A percentile compares a stretch with the other conserved stretches of the same genome.
Conservation (phyloP, 2,329 filamentous ascomycete species). For the Trematosphaeria pertusa region DNA sequence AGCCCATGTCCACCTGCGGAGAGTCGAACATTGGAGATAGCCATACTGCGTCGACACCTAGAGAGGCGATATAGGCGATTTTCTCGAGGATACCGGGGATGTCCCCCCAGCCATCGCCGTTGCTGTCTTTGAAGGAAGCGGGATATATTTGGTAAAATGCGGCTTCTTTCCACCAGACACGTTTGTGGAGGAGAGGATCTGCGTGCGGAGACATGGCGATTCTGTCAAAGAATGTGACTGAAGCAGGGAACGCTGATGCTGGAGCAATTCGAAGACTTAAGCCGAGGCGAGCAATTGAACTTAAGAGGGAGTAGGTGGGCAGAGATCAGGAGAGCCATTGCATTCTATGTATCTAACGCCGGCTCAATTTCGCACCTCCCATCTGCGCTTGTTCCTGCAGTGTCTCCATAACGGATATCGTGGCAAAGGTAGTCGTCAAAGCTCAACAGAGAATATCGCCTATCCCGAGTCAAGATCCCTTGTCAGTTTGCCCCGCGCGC, state of each 20-base stretch:
- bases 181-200: slow-evolving; percentile 29
- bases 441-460: too few relatives aligned
- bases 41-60: slow-evolving; percentile 73
- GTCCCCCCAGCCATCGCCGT: slow-evolving; percentile 67
- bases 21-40: slow-evolving; percentile 70
- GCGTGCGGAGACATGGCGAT: slow-evolving; percentile 33
- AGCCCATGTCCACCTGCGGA: slow-evolving; percentile 73
- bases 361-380: slow-evolving; percentile 3
- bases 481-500: too few relatives aligned
- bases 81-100: slow-evolving; percentile 69
- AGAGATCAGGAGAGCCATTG: slow-evolving; percentile 2
- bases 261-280: too few relatives aligned
- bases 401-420: too few relatives aligned
- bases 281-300: too few relatives aligned
- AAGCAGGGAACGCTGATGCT: too few relatives aligned
- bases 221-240: too few relatives aligned
- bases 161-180: slow-evolving; percentile 55
- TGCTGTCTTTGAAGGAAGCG: slow-evolving; percentile 58
- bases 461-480: too few relatives aligned
- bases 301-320: too few relatives aligned
- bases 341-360: slow-evolving; percentile 11
- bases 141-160: slow-evolving; percentile 56
- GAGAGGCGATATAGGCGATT: slow-evolving; percentile 60
- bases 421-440: too few relatives aligned
- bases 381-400: too few relatives aligned